Evolutionary conservation across 306 rosid species (phyloP).

Genomic region (Vigna mungo): DNA sequence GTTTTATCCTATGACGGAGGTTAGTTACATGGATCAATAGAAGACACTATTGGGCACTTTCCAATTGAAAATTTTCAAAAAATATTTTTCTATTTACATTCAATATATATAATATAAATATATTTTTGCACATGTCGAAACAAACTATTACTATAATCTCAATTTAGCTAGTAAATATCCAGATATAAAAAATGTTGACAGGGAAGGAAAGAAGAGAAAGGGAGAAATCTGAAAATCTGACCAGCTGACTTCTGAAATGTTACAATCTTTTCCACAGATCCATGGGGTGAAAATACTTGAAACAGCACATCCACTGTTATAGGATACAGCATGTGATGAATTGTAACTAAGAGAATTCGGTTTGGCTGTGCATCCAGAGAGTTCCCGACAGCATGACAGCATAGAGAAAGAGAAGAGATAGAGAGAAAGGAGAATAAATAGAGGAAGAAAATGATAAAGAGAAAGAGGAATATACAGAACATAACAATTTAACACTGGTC

Average conservation of each 20-base stretch:
- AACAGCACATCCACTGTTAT: slow-evolving; percentile 97
- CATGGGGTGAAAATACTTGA: slow-evolving; percentile 92
- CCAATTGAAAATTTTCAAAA: slow-evolving; percentile 5
- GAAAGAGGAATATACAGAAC: slow-evolving; percentile 45
- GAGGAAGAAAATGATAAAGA: slow-evolving; percentile 58
- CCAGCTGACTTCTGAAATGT: slow-evolving; percentile 98
- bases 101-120: neutral
- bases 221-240: slow-evolving; percentile 77
- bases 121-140: neutral
- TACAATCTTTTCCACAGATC: slow-evolving; percentile 92
- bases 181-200: slow-evolving; percentile 28
- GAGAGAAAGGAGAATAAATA: slow-evolving; percentile 80
- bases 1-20: slow-evolving; percentile 8
- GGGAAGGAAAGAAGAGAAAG: slow-evolving; percentile 50
- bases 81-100: neutral
- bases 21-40: slow-evolving; percentile 8
- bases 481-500: slow-evolving; percentile 32
- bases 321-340: slow-evolving; percentile 95
- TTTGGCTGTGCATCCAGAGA: slow-evolving; percentile 84
- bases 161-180: slow-evolving; percentile 29
- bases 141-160: slow-evolving; percentile 27
- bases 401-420: slow-evolving; percentile 73
- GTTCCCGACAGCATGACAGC: slow-evolving; percentile 69
- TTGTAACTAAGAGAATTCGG: slow-evolving; percentile 87
- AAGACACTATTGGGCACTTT: neutral